These are phyloP conservation scores for Chrysanthemum makinoi DNA, from an alignment of 129 eudicot species.

Conservation along the genomic window DNA sequence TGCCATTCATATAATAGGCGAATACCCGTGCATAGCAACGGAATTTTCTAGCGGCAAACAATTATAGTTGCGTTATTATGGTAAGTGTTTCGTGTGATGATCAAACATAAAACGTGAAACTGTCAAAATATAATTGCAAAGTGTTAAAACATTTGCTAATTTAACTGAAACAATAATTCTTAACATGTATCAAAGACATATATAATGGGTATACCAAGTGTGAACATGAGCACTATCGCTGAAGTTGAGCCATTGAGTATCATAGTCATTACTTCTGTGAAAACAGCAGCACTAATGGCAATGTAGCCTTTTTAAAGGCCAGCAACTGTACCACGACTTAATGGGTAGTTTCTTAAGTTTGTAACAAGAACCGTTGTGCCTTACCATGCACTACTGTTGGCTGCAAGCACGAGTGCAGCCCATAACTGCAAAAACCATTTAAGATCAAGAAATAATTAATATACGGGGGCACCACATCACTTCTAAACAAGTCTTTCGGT, in stretches of 20 bases:
- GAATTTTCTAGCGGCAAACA: too few species aligned
- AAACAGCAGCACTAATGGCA: conserved; percentile 91
- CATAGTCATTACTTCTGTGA: conserved; percentile 68
- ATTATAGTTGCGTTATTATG: too few species aligned
- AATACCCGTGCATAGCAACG: too few species aligned
- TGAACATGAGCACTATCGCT: conserved; percentile 47
- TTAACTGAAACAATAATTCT: too few species aligned
- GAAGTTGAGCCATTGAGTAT: conserved; percentile 66
- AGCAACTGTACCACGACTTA: conserved; percentile 90
- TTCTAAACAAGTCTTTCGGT: too few species aligned
- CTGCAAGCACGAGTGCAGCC: conserved; percentile 75
- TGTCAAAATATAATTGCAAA: too few species aligned
- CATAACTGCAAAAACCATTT: conserved; percentile 51
- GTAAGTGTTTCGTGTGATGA: too few species aligned
- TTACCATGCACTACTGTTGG: conserved; percentile 82
- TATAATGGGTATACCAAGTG: conserved; percentile 67
- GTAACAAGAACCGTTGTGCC: conserved; percentile 91
- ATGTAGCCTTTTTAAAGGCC: conserved; percentile 92
- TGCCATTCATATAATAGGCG: neutral
- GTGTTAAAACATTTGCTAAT: too few species aligned
- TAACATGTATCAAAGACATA: too few species aligned
- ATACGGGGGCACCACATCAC: too few species aligned
- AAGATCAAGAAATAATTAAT: neutral
- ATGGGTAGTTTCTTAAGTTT: conserved; percentile 82
- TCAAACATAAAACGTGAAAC: too few species aligned